Conservation (phyloP, 1,284 basidiomycete species). For the Salmacisia buchloeana region DNA sequence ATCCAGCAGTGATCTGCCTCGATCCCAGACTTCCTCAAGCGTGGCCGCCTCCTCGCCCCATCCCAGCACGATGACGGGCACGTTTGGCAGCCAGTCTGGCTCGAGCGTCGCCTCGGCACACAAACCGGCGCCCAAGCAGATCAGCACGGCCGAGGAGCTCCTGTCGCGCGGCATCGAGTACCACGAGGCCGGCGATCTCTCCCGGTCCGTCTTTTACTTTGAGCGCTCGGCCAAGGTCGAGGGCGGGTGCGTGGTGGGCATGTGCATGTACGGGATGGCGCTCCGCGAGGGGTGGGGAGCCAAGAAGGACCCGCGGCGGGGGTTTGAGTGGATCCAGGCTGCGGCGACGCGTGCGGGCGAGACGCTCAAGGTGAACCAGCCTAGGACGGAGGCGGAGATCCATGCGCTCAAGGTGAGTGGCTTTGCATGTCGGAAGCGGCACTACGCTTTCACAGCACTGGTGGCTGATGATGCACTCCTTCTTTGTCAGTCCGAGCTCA, state of each 20-base stretch:
- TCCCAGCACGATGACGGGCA: not conserved
- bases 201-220: conserved; percentile 70
- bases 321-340: conserved; percentile 73
- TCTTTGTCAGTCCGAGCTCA: conserved; percentile 61
- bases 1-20: conserved; percentile 21
- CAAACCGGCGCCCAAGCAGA: not conserved
- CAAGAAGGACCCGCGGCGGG: conserved; percentile 60
- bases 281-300: conserved; percentile 83
- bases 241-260: conserved; percentile 79
- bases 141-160: conserved; percentile 31
- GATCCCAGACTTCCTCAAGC: too few species aligned
- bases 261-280: conserved; percentile 87
- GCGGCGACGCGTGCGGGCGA: conserved; percentile 74
- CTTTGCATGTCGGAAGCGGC: not conserved
- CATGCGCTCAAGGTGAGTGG: conserved; percentile 53
- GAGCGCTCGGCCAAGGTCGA: conserved; percentile 69
- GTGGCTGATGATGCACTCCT: not conserved
- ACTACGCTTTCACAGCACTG: too few species aligned
- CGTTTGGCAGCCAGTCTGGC: not conserved
- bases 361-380: conserved; percentile 60
- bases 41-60: not conserved
- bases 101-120: not conserved
- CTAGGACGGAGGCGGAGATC: conserved; percentile 49
- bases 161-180: conserved; percentile 62
- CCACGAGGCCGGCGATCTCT: conserved; percentile 71